phyloP scores from a whole-genome alignment of 192 early-diverging fungal species.

The Entomortierella parvispora region DNA sequence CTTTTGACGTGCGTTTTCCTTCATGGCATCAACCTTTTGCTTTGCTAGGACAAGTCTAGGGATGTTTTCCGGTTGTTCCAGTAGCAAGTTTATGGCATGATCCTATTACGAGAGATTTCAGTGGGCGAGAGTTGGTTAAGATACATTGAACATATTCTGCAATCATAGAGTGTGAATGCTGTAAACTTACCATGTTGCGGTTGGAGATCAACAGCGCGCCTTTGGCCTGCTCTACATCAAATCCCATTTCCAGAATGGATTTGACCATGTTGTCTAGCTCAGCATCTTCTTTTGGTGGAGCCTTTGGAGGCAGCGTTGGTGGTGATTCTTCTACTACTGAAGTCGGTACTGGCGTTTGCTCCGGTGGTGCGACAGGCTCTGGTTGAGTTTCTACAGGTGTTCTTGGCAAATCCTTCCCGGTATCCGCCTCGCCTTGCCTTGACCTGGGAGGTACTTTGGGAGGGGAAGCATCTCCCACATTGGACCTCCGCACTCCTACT shows the following conservation, averaged over 20 bases:
- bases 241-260: slow-evolving; percentile 78
- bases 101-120: too few species aligned
- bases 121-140: background rate
- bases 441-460: background rate
- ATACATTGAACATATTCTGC: background rate
- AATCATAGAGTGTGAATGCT: background rate
- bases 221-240: slow-evolving; percentile 65
- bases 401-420: slow-evolving; percentile 6
- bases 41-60: slow-evolving; percentile 29
- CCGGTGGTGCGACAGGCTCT: background rate
- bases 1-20: slow-evolving; percentile 47
- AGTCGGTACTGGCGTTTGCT: background rate
- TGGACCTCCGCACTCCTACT: slow-evolving; percentile 32
- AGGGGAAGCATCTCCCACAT: slow-evolving; percentile 11
- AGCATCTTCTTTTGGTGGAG: slow-evolving; percentile 36
- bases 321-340: background rate
- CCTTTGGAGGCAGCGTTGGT: background rate
- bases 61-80: slow-evolving; percentile 68
- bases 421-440: background rate
- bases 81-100: slow-evolving; percentile 63
- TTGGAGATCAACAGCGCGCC: slow-evolving; percentile 67
- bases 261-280: slow-evolving; percentile 50
- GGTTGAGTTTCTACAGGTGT: too few species aligned
- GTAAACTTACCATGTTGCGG: slow-evolving; percentile 55
- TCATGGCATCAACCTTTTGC: slow-evolving; percentile 42